These are phyloP conservation scores for Saccharomyces kudriavzevii DNA, from an alignment of 805 yeast species.

Conservation along the genomic window DNA sequence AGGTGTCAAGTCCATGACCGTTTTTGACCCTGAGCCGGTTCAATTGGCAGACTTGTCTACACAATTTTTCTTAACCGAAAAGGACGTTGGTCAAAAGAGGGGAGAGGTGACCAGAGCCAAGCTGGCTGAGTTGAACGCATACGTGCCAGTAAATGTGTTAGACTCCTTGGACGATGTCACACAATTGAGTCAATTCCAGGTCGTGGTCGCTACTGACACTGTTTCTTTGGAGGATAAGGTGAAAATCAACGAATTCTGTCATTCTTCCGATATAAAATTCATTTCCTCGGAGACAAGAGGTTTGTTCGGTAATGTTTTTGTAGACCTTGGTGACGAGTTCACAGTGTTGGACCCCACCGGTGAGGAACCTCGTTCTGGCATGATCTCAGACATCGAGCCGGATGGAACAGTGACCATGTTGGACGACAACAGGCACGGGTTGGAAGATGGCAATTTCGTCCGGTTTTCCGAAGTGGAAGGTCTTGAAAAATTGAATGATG, in stretches of 20 bases:
- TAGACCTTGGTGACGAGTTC: constrained; percentile 80
- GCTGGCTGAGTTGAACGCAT: constrained; percentile 76
- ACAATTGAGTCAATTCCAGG: constrained; percentile 53
- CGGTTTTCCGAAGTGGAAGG: constrained; percentile 84
- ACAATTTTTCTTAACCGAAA: constrained; percentile 71
- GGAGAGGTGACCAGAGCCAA: constrained; percentile 62
- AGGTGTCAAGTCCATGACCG: constrained; percentile 85
- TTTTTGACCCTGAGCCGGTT: constrained; percentile 74
- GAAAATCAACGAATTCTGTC: constrained; percentile 67
- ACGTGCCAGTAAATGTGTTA: constrained; percentile 76
- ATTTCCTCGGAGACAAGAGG: constrained; percentile 81
- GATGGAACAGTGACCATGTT: constrained; percentile 90
- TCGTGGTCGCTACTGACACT: constrained; percentile 72
- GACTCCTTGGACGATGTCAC: constrained; percentile 45
- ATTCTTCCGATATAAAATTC: constrained; percentile 63
- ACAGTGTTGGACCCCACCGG: constrained; percentile 80
- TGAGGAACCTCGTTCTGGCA: constrained; percentile 83
- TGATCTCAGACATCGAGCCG: constrained; percentile 78
- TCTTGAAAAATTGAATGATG: constrained; percentile 63
- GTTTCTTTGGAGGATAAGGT: constrained; percentile 65
- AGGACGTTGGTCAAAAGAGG: constrained; percentile 70
- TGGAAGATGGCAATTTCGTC: constrained; percentile 86
- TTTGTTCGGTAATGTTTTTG: constrained; percentile 79
- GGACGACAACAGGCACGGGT: constrained; percentile 86
- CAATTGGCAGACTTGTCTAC: constrained; percentile 68